phyloP scores from a whole-genome alignment of 2,329 filamentous ascomycete species.

The Alternaria sp. region DNA sequence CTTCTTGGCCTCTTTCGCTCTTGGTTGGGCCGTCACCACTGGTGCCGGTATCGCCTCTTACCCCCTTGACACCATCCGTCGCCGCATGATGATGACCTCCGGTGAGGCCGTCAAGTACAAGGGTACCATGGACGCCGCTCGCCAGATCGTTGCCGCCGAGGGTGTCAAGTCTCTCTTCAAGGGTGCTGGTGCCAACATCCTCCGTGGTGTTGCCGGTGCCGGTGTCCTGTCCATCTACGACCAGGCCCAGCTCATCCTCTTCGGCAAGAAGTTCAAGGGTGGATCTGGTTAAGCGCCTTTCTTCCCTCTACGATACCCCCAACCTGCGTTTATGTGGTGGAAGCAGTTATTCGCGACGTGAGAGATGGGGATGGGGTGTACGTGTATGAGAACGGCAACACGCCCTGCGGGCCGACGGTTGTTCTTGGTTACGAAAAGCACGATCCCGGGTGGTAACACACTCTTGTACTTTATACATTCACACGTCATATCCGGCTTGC shows the following conservation, averaged over 20 bases:
- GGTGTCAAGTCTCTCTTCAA: constrained; percentile 99
- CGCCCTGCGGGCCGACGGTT: constrained; percentile 51
- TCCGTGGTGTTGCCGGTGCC: constrained; percentile 99
- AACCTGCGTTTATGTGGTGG: constrained; percentile 45
- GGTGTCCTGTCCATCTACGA: constrained; percentile 99
- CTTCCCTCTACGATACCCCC: constrained; percentile 44
- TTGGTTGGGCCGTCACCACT: constrained; percentile 99
- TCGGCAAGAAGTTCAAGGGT: constrained; percentile 98
- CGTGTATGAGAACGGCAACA: constrained; percentile 48
- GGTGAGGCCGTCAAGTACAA: constrained; percentile 99
- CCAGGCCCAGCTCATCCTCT: constrained; percentile 98
- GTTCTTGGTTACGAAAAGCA: constrained; percentile 51
- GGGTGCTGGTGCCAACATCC: constrained; percentile 99
- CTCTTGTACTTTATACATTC: constrained; percentile 53
- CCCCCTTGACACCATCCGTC: constrained; percentile 99
- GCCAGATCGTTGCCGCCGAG: constrained; percentile 94
- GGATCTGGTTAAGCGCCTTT: constrained; percentile 53
- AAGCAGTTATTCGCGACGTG: constrained; percentile 42
- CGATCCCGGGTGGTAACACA: constrained; percentile 47
- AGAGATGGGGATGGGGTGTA: constrained; percentile 35
- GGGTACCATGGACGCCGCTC: constrained; percentile 91
- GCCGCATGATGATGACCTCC: constrained; percentile 99
- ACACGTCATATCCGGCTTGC: constrained; percentile 49
- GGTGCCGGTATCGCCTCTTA: constrained; percentile 99
- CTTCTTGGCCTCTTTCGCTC: constrained; percentile 99